These are phyloP conservation scores for Tetracladium maxilliforme DNA, from an alignment of 2,329 filamentous ascomycete genomes.

Conservation along the genomic window DNA sequence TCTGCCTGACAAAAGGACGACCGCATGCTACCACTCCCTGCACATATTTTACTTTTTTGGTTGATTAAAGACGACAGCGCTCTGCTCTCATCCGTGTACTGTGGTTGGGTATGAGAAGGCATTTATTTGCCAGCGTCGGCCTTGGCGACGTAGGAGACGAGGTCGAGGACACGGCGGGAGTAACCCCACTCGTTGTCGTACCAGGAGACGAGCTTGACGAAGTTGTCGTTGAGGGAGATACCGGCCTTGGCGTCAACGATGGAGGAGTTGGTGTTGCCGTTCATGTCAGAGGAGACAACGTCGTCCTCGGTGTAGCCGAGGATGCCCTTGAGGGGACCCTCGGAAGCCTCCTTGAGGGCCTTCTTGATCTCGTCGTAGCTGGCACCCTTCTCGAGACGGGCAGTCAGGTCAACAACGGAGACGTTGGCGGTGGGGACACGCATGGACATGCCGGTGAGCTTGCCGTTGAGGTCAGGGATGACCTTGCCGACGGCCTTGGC, in stretches of 20 bases:
- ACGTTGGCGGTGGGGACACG: conserved; percentile 98
- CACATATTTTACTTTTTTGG: too few relatives aligned
- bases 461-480: conserved; percentile 94
- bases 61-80: too few relatives aligned
- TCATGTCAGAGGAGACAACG: conserved; percentile 85
- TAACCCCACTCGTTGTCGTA: conserved; percentile 99
- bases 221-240: conserved; percentile 97
- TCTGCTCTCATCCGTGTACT: too few relatives aligned
- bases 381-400: conserved; percentile 82
- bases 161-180: conserved; percentile 86
- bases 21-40: too few relatives aligned
- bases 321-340: conserved; percentile 78
- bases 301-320: conserved; percentile 96
- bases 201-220: conserved; percentile 96
- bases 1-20: too few relatives aligned
- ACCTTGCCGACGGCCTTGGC: conserved; percentile 99
- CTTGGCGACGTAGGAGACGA: conserved; percentile 66
- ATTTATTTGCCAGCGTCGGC: conserved; percentile 38
- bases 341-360: conserved; percentile 73
- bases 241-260: conserved; percentile 99
- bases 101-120: conserved; percentile 1
- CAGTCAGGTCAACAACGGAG: conserved; percentile 95
- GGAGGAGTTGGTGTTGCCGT: conserved; percentile 84
- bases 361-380: conserved; percentile 86
- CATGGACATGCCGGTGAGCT: conserved; percentile 99